Evolutionary conservation across 345 rosid genomes (phyloP), one percentile per base, ranked within the genome.

Genomic region (Corymbia maculata): DNA sequence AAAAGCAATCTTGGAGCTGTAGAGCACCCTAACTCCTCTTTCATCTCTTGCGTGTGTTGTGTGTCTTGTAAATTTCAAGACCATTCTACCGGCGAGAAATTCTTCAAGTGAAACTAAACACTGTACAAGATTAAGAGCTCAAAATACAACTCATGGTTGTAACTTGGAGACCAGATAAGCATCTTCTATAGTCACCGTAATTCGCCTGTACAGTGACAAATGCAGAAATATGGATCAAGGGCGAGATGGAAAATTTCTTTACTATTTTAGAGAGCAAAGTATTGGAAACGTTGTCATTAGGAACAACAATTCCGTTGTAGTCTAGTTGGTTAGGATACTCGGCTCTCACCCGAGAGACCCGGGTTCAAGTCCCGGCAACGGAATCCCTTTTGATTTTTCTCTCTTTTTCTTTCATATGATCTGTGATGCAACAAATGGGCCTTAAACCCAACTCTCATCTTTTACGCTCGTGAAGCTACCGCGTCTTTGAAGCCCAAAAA

Each of bases 341-440:
- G 93, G 91, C 93, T 93, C 91, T 93, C 94, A 93, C 93, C 92
- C 91, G 91, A 92, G 88, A 89, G 92, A 90, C 92, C 92, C 90
- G 90, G 92, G 91, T 91, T 91, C 90, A 86, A 92, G 91, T 92
- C 91, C 91, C 92, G 92, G 91, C 91, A 92, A 92, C 88, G 89
- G 90, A 91, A 16, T 36, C 28, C 2, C 0, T 28, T 17, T 85
- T 45, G 12, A 0, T 1, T 88, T 22, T 61, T 10, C 24, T 15
- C 42, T 55, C 24, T 55, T 55, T 61, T 61, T 61, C 68, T 61
- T 61, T 61, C 68, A 12, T n/a, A 2, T n/a, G 30, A 6, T 28
- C 28, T 22, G 28, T 22, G 61, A 9, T 4, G 28, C 1, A 9
- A 55, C 61, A 22, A 55, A 55, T 22, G 61, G 61, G 61, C 12